Percentiles rank a stretch among this genome's conserved stretches.
Conservation (phyloP, 345 rosid genomes). For the Citrus mangshanensis region DNA sequence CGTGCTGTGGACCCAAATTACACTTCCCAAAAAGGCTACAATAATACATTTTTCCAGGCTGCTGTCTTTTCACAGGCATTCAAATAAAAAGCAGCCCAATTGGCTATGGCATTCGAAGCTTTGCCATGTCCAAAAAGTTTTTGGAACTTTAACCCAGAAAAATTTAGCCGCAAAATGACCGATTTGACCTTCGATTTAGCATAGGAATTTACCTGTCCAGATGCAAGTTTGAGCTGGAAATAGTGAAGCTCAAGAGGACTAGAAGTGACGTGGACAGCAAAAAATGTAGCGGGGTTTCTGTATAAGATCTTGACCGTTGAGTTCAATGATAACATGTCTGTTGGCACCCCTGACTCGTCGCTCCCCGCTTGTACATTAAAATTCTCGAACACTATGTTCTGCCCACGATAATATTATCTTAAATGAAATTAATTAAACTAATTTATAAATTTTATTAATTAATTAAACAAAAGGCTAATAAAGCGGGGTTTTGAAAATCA, state of each 20-base stretch:
- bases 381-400: constrained; percentile 80
- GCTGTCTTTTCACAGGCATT: constrained; percentile 28
- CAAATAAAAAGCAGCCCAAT: constrained; percentile 10
- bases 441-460: background rate
- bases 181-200: background rate
- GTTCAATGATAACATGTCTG: constrained; percentile 88
- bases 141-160: background rate
- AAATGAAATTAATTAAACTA: background rate
- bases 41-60: background rate
- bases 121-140: background rate
- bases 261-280: constrained; percentile 87
- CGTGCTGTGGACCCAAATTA: background rate
- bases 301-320: constrained; percentile 86
- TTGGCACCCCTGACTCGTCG: constrained; percentile 79
- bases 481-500: constrained; percentile 11
- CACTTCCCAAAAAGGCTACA: background rate
- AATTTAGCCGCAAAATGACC: background rate
- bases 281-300: constrained; percentile 80
- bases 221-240: constrained; percentile 72
- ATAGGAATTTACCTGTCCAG: constrained; percentile 61
- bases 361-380: constrained; percentile 86
- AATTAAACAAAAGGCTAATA: constrained; percentile 3
- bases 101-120: constrained; percentile 5
- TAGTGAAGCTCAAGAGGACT: constrained; percentile 70
- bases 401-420: constrained; percentile 15